These are phyloP conservation scores for Aotearoamyces nothofagi DNA, from an alignment of 2,329 filamentous ascomycete species.

Conservation along the genomic window DNA sequence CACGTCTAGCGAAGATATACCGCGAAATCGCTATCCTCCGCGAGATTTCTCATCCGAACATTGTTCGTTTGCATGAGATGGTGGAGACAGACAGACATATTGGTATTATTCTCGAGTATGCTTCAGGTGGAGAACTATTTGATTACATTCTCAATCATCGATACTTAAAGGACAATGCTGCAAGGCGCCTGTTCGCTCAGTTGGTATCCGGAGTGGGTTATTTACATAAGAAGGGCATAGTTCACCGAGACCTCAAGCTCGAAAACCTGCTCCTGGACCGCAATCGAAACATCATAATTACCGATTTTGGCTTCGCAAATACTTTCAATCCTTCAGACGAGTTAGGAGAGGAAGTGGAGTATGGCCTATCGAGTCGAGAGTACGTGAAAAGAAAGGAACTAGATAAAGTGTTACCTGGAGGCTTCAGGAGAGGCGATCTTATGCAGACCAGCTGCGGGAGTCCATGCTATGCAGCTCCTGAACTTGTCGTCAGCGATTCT, in stretches of 20 bases:
- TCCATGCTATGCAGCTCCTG: conserved; percentile 92
- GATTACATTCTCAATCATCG: conserved; percentile 96
- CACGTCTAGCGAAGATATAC: conserved; percentile 87
- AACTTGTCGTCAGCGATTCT: conserved; percentile 93
- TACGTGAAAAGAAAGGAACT: conserved; percentile 78
- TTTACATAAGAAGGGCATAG: conserved; percentile 95
- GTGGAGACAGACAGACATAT: conserved; percentile 95
- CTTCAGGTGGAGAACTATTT: conserved; percentile 92
- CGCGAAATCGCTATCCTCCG: conserved; percentile 87
- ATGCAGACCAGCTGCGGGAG: conserved; percentile 99
- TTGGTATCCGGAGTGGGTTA: conserved; percentile 94
- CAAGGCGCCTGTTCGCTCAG: conserved; percentile 84
- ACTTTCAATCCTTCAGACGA: conserved; percentile 87
- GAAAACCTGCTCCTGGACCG: conserved; percentile 91
- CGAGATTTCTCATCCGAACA: conserved; percentile 86
- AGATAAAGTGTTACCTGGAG: conserved; percentile 61
- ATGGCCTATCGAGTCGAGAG: conserved; percentile 73
- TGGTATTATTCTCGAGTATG: conserved; percentile 96
- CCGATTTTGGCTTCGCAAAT: conserved; percentile 97
- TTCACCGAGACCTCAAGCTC: conserved; percentile 90
- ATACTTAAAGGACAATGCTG: conserved; percentile 87
- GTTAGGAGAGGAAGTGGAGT: conserved; percentile 77
- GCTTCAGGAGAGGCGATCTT: conserved; percentile 72
- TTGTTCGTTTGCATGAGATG: conserved; percentile 95
- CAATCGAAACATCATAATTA: conserved; percentile 98